Base-by-base conservation (phyloP, 108 stramenopile genomes). In the Cyclotella atomus region DNA sequence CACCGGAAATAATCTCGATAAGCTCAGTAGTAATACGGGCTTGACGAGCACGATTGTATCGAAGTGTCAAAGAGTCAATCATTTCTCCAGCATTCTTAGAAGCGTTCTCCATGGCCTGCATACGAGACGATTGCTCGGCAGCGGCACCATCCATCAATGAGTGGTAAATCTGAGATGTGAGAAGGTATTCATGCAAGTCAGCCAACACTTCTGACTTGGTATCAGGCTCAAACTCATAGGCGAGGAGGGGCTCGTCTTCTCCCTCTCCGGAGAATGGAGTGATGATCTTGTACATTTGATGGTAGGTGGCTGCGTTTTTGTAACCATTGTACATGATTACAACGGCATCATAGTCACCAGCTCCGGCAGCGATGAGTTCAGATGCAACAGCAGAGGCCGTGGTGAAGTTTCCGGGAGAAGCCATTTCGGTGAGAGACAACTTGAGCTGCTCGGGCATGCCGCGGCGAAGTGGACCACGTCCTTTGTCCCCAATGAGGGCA, bases 61-160 rank as follows among this genome's bases (percentile, higher is more conserved):
- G 82, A 61, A 99, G 91, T 24, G 97, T 98, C 82, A 99, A 96
- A 27, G 86, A 83, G 73, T 97, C 97, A 83, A 99, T 97, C 96
- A 99, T 88, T 71, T 99, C 98, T 24, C 88, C 88, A 25, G 97
- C 98, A 74, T 99, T 99, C 95, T 98, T 97, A 75, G 97, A 94
- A 17, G 99, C 99, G 80, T 99, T 99, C 88, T 99, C 99, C 99
- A 99, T 99, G 66, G 99, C 99, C 73, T 97, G 97, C 98, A 99
- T 99, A 64, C 99, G 96, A 66, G 98, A 94, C 2, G 96, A 90
- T 84, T 99, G 97, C 86, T 99, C 98, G 62, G 97, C 92, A 35
- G 98, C 94, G 36, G 97, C 97, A 49, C 88, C 94, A 85, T 99
- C 98, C 97, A 99, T 95, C 67, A 98, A 82, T 43, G 88, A 83